A percentile compares a stretch with the other conserved stretches of the same genome.
phyloP scores from a whole-genome alignment of 2,329 filamentous ascomycete genomes.

The Thyridium curvatum region DNA sequence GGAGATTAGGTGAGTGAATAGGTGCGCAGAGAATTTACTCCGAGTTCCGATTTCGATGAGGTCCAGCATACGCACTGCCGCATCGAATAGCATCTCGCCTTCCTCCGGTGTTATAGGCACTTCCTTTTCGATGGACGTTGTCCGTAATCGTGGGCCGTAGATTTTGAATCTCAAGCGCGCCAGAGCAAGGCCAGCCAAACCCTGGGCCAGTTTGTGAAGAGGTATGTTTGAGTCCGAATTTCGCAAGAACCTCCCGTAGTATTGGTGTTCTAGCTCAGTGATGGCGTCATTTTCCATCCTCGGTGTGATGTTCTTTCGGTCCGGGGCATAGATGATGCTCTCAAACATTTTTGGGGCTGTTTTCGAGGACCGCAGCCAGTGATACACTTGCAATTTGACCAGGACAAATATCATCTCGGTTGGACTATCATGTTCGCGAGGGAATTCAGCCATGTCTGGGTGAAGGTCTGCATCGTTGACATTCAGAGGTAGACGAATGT shows the following conservation, averaged over 20 bases:
- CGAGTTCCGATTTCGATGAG: slow-evolving; percentile 10
- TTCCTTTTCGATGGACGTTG: background rate
- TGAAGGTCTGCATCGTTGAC: slow-evolving; percentile 47
- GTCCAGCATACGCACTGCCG: slow-evolving; percentile 16
- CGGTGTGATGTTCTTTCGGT: slow-evolving; percentile 4
- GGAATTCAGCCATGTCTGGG: slow-evolving; percentile 41
- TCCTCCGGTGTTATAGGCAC: slow-evolving; percentile 12
- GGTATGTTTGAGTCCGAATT: slow-evolving; percentile 19
- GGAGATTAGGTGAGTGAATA: slow-evolving; percentile 19
- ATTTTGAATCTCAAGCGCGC: slow-evolving; percentile 21
- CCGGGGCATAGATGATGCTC: slow-evolving; percentile 3
- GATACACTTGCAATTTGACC: slow-evolving; percentile 21
- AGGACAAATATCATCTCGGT: slow-evolving; percentile 47
- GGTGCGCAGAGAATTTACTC: slow-evolving; percentile 19
- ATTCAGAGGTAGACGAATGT: slow-evolving; percentile 49
- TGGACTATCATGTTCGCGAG: slow-evolving; percentile 40
- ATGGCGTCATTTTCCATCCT: slow-evolving; percentile 14
- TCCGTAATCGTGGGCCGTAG: slow-evolving; percentile 12
- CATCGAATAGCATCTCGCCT: slow-evolving; percentile 15
- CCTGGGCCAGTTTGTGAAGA: slow-evolving; percentile 14
- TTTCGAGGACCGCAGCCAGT: slow-evolving; percentile 17
- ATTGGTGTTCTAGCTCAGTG: slow-evolving; percentile 18
- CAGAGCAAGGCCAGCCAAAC: slow-evolving; percentile 15
- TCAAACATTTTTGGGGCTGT: slow-evolving; percentile 12
- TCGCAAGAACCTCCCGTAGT: slow-evolving; percentile 12